Evolutionary conservation across 2,329 filamentous ascomycete species (phyloP).

Genomic region (Ambrosiella beaveri): DNA sequence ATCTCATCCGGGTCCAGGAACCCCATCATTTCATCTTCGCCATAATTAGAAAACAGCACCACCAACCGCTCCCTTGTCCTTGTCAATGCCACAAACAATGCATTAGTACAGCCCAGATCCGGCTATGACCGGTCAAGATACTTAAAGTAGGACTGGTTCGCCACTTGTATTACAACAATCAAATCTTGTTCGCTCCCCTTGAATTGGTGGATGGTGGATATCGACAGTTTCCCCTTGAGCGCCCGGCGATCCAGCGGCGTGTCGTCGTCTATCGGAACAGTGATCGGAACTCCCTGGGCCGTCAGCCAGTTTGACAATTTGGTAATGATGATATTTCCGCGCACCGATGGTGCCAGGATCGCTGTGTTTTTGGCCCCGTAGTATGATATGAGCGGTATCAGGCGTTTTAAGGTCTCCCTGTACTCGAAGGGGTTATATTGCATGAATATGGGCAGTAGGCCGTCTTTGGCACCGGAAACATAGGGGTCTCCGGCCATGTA

Average conservation of each 20-base stretch:
- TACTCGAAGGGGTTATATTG: not conserved
- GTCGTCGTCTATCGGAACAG: constrained; percentile 16
- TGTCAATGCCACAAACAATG: constrained; percentile 19
- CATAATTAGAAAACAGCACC: constrained; percentile 15
- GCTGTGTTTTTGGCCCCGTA: constrained; percentile 14
- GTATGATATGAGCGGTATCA: constrained; percentile 11
- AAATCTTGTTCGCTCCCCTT: constrained; percentile 20
- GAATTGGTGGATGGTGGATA: constrained; percentile 21
- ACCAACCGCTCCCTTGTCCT: constrained; percentile 18
- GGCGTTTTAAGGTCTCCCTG: constrained; percentile 9
- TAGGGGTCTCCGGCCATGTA: constrained; percentile 18
- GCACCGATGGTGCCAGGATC: constrained; percentile 4
- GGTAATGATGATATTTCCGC: not conserved
- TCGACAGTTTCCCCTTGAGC: constrained; percentile 18
- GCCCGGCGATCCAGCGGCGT: constrained; percentile 16
- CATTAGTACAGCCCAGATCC: constrained; percentile 18
- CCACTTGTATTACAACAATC: constrained; percentile 17
- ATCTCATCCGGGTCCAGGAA: constrained; percentile 14
- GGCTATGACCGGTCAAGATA: constrained; percentile 16
- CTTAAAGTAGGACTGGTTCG: constrained; percentile 17
- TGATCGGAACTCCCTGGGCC: constrained; percentile 14
- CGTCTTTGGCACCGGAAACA: constrained; percentile 18
- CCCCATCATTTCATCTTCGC: constrained; percentile 15
- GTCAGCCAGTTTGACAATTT: constrained; percentile 1
- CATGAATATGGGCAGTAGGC: constrained; percentile 18